Conservation (phyloP, 2,329 filamentous ascomycete genomes). For the Beauveria caledonica region DNA sequence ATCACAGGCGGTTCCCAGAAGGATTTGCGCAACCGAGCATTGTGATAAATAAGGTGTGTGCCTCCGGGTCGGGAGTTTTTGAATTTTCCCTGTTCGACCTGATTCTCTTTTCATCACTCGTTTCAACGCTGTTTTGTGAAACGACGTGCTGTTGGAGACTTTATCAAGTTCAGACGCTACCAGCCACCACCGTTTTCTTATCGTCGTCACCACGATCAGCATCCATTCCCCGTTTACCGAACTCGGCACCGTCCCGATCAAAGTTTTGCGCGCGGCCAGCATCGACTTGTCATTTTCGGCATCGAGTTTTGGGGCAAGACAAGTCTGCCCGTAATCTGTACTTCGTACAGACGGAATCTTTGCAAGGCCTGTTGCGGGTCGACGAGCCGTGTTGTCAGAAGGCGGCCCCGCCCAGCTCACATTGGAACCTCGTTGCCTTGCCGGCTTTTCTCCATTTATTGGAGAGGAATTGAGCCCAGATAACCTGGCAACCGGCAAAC, state of each 20-base stretch:
- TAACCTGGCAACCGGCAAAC: background rate
- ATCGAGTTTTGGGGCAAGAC: background rate
- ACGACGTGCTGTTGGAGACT: background rate
- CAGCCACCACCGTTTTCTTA: background rate
- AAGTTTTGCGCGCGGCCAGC: background rate
- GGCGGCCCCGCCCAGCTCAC: background rate
- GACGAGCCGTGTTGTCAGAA: background rate
- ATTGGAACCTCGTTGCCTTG: background rate
- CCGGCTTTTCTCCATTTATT: background rate
- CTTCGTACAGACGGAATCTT: background rate
- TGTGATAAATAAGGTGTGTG: constrained; percentile 5
- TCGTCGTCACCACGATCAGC: background rate
- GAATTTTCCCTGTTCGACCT: background rate
- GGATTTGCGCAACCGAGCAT: constrained; percentile 1
- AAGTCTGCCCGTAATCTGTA: background rate
- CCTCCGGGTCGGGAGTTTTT: background rate
- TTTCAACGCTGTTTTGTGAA: constrained; percentile 4
- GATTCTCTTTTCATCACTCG: background rate
- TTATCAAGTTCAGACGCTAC: background rate
- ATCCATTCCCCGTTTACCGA: background rate
- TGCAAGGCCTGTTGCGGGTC: constrained; percentile 1
- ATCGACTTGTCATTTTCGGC: constrained; percentile 6
- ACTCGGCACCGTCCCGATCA: background rate
- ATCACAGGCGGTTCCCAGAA: background rate
- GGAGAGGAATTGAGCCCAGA: background rate